Percentiles rank a stretch among this genome's conserved stretches.
phyloP scores from a whole-genome alignment of 208 protist genomes.

The Sergeia podlipaevii region DNA sequence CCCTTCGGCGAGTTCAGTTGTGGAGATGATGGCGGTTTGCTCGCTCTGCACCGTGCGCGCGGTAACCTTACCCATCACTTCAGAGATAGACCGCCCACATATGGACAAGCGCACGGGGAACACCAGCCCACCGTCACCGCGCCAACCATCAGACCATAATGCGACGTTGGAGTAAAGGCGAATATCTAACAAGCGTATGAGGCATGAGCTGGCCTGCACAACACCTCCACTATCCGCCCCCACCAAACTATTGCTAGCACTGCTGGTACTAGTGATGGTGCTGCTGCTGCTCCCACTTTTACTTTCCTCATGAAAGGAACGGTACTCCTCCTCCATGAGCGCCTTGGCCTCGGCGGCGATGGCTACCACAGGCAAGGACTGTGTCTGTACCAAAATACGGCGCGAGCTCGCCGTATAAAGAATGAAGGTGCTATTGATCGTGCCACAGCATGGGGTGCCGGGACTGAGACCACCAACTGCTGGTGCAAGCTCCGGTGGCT shows the following conservation, averaged over 20 bases:
- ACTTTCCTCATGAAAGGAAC: not conserved
- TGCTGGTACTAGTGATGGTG: not conserved
- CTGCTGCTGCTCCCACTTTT: not conserved
- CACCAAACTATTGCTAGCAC: not conserved
- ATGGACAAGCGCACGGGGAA: slow-evolving; percentile 32
- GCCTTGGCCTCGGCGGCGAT: slow-evolving; percentile 9
- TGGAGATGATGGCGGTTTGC: slow-evolving; percentile 26
- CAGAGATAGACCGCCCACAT: slow-evolving; percentile 35
- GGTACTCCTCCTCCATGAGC: not conserved
- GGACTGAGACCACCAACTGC: slow-evolving; percentile 29
- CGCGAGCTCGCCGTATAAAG: slow-evolving; percentile 15
- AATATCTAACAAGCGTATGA: slow-evolving; percentile 22
- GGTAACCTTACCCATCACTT: slow-evolving; percentile 19
- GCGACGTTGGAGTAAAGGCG: not conserved
- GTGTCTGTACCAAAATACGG: slow-evolving; percentile 23
- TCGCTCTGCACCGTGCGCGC: slow-evolving; percentile 15
- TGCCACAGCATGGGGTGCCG: slow-evolving; percentile 25
- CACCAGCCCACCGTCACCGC: slow-evolving; percentile 26
- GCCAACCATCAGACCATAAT: not conserved
- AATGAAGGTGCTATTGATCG: slow-evolving; percentile 40
- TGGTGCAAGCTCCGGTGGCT: not conserved
- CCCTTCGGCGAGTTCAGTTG: slow-evolving; percentile 14
- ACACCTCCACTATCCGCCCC: not conserved
- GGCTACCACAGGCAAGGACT: slow-evolving; percentile 16
- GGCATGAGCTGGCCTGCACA: slow-evolving; percentile 13